These are phyloP conservation scores for Wallacemonas sp. DNA, from an alignment of 208 protist species.

Conservation along the genomic window DNA sequence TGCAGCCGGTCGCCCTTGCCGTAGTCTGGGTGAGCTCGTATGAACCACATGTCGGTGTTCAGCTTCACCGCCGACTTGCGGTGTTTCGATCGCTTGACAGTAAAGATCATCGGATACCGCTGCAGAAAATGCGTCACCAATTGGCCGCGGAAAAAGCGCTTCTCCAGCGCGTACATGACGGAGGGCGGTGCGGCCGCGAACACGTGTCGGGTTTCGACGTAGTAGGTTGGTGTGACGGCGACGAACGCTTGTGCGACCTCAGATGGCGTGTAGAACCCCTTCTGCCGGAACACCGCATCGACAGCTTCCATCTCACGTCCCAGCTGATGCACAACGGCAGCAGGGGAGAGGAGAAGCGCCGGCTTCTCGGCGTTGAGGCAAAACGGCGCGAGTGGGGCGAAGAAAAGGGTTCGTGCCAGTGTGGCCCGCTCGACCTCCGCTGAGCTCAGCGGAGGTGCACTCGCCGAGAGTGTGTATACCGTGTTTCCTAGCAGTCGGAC, in stretches of 20 bases:
- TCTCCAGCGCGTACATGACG: slow-evolving; percentile 34
- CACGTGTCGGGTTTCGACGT: slow-evolving; percentile 63
- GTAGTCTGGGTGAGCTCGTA: slow-evolving; percentile 69
- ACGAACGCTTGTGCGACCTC: slow-evolving; percentile 79
- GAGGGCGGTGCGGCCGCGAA: slow-evolving; percentile 37
- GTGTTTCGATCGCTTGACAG: slow-evolving; percentile 28
- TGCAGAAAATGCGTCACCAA: slow-evolving; percentile 32
- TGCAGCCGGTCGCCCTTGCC: slow-evolving; percentile 49
- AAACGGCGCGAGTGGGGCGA: slow-evolving; percentile 11
- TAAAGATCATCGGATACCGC: slow-evolving; percentile 84
- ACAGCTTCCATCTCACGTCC: slow-evolving; percentile 51
- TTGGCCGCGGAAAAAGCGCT: slow-evolving; percentile 7
- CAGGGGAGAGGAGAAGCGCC: slow-evolving; percentile 40
- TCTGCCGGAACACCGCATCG: slow-evolving; percentile 58
- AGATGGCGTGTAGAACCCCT: slow-evolving; percentile 63
- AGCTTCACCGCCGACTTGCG: slow-evolving; percentile 53
- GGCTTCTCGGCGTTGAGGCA: slow-evolving; percentile 9
- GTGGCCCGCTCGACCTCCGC: slow-evolving; percentile 60
- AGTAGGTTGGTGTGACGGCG: slow-evolving; percentile 68
- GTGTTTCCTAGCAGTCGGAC: neutral
- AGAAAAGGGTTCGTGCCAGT: slow-evolving; percentile 11
- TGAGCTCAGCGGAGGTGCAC: slow-evolving; percentile 34
- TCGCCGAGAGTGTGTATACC: slow-evolving; percentile 12
- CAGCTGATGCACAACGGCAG: slow-evolving; percentile 47
- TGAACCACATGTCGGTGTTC: slow-evolving; percentile 77